Evolutionary conservation across 352 stramenopile species (phyloP).

Genomic region (Phytophthora sp.): DNA sequence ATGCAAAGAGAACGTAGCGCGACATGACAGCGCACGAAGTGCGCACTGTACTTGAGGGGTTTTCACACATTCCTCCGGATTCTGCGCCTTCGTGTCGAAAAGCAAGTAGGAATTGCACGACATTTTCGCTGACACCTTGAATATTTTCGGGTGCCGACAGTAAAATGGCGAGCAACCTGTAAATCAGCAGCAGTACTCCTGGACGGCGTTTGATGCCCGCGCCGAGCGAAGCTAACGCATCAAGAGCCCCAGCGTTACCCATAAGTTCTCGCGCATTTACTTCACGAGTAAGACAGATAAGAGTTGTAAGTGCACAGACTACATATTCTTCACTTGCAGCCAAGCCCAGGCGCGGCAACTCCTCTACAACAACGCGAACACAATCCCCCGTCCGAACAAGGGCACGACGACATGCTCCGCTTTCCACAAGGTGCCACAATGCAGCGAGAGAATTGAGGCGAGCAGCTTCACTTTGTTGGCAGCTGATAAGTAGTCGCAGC

Average conservation of each 20-base stretch:
- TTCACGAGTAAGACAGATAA: conserved; percentile 44
- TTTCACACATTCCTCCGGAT: not conserved
- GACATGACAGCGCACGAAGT: conserved; percentile 33
- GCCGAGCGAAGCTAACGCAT: conserved; percentile 44
- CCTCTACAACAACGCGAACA: conserved; percentile 50
- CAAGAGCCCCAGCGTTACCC: conserved; percentile 38
- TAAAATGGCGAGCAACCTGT: conserved; percentile 62
- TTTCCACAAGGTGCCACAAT: conserved; percentile 65
- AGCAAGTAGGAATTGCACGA: conserved; percentile 62
- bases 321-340: conserved; percentile 37
- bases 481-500: conserved; percentile 41
- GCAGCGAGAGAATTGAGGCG: conserved; percentile 56
- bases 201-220: conserved; percentile 5
- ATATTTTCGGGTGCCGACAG: conserved; percentile 57
- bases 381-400: conserved; percentile 52
- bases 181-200: conserved; percentile 34
- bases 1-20: conserved; percentile 65
- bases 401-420: conserved; percentile 46
- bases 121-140: conserved; percentile 40
- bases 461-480: conserved; percentile 28
- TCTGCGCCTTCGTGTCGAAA: conserved; percentile 43
- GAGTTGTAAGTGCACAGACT: conserved; percentile 43
- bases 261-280: conserved; percentile 47
- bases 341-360: conserved; percentile 37
- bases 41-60: not conserved